Evolutionary conservation across 345 rosid genomes (phyloP).

Genomic region (Gossypium herbaceum): DNA sequence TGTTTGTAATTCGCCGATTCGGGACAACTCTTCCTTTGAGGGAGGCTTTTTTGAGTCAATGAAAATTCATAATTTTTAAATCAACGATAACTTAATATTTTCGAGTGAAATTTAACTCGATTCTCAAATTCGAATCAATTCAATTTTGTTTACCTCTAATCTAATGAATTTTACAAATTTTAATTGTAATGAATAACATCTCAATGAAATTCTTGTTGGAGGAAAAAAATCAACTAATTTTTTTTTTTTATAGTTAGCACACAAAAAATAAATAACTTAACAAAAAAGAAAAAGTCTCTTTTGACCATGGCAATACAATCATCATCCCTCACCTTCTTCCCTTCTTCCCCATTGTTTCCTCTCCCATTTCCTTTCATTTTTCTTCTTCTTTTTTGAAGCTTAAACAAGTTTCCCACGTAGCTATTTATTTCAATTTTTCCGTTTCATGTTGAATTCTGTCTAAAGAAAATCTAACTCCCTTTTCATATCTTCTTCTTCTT

Average conservation of each 20-base stretch:
- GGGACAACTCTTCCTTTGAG: fast-evolving
- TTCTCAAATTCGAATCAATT: too few species aligned
- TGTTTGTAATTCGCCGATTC: too few species aligned
- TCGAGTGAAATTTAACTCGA: too few species aligned
- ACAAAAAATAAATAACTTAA: not conserved
- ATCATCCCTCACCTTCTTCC: slow-evolving; percentile 3
- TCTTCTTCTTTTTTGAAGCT: not conserved
- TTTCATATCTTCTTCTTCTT: not conserved
- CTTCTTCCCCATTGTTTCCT: slow-evolving; percentile 12
- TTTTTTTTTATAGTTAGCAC: not conserved
- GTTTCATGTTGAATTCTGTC: not conserved
- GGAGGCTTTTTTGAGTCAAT: too few species aligned
- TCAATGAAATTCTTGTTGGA: too few species aligned
- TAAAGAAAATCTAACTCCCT: not conserved
- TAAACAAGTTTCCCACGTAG: not conserved
- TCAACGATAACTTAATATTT: too few species aligned
- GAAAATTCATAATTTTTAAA: too few species aligned
- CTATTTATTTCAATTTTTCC: not conserved
- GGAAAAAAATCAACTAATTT: not conserved
- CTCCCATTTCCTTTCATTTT: not conserved
- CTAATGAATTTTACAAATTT: too few species aligned
- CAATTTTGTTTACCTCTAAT: too few species aligned
- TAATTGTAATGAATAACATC: too few species aligned
- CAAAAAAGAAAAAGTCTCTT: not conserved
- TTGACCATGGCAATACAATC: slow-evolving; percentile 4